These are phyloP conservation scores for Excoecaria agallocha DNA, from an alignment of 345 rosid genomes.

Conservation along the genomic window DNA sequence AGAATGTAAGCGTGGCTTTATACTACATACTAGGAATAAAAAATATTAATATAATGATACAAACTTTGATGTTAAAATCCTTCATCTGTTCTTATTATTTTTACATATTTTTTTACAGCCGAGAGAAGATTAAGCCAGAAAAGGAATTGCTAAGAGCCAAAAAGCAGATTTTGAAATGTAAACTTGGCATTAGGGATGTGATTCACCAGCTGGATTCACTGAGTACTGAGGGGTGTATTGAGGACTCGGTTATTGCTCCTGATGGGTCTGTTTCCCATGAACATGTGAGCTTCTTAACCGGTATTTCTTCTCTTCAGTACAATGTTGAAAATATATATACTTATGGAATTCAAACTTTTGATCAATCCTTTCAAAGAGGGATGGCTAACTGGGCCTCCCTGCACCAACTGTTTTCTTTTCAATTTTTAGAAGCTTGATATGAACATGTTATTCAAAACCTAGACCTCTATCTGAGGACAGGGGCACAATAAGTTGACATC, in stretches of 20 bases:
- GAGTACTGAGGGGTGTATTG: conserved; percentile 80
- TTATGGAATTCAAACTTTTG: conserved; percentile 2
- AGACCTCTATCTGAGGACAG: not conserved
- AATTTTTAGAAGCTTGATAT: not conserved
- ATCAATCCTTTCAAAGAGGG: not conserved
- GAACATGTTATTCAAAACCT: not conserved
- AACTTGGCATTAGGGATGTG: conserved; percentile 90
- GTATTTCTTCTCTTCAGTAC: not conserved
- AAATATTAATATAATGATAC: too few species aligned
- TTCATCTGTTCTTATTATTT: not conserved
- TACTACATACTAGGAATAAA: not conserved
- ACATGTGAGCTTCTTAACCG: conserved; percentile 49
- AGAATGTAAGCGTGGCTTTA: not conserved
- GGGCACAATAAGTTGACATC: not conserved
- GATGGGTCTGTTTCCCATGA: conserved; percentile 97
- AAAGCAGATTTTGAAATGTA: conserved; percentile 82
- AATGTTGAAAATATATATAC: not conserved
- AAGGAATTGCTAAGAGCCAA: conserved; percentile 84
- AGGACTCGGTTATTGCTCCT: conserved; percentile 76
- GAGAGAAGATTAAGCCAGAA: conserved; percentile 91
- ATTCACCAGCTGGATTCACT: conserved; percentile 75
- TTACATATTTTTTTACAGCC: conserved; percentile 45
- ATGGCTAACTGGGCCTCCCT: not conserved
- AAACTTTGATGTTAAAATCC: not conserved
- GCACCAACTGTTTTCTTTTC: not conserved